These are phyloP conservation scores for Magnolia officinalis DNA, from an alignment of 164 flowering plant species.

Conservation along the genomic window DNA sequence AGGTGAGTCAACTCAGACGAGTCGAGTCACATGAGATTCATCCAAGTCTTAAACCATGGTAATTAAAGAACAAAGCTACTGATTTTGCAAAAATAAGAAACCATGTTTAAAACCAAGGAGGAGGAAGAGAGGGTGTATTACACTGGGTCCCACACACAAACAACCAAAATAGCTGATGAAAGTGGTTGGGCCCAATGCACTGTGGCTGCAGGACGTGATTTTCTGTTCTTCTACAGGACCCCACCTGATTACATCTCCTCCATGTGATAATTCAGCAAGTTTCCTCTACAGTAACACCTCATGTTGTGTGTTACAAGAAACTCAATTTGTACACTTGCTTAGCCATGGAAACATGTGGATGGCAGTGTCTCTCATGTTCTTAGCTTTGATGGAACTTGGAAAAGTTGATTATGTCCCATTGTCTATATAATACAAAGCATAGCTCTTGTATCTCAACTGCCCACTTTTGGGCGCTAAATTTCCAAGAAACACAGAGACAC, in stretches of 20 bases:
- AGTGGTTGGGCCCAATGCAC: background rate
- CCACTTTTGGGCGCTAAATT: background rate
- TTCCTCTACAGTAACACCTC: background rate
- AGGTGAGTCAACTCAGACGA: no score
- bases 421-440: background rate
- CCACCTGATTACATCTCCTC: background rate
- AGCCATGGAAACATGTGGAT: background rate
- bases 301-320: background rate
- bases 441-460: background rate
- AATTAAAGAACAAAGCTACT: no score
- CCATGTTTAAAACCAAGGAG: background rate
- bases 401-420: background rate
- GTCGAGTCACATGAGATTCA: no score
- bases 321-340: background rate
- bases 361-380: conserved; percentile 2
- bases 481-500: background rate
- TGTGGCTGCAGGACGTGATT: background rate
- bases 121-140: background rate
- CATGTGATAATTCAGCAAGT: background rate
- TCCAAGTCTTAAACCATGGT: no score
- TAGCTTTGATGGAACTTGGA: conserved; percentile 4
- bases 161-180: background rate
- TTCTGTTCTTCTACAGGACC: background rate
- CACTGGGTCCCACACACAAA: background rate
- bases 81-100: no score